phyloP scores from a whole-genome alignment of 208 protist genomes.

The Trypanosoma platydactyli region DNA sequence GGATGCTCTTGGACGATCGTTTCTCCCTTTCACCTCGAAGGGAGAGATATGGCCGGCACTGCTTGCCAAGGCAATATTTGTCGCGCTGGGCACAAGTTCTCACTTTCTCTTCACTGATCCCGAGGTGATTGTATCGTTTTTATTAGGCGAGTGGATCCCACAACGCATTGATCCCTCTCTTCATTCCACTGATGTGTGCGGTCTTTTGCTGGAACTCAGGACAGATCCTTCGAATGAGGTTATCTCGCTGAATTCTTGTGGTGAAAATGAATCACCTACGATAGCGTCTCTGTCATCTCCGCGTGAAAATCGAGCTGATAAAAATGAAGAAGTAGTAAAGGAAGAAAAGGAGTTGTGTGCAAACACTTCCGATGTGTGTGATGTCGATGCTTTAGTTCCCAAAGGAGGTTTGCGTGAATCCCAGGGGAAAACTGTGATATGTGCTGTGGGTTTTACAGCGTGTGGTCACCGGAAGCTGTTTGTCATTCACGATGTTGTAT shows the following conservation, averaged over 20 bases:
- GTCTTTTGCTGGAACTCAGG: constrained; percentile 41
- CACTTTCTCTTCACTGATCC: constrained; percentile 51
- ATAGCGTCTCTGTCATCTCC: too few relatives aligned
- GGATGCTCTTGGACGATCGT: constrained; percentile 72
- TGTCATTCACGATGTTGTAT: constrained; percentile 55
- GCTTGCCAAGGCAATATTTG: constrained; percentile 84
- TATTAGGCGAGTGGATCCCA: constrained; percentile 81
- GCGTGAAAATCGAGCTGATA: not conserved
- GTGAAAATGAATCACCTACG: not conserved
- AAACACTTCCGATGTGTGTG: too few relatives aligned
- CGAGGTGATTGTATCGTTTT: constrained; percentile 51
- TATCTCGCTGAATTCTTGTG: constrained; percentile 1
- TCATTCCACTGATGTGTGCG: constrained; percentile 38
- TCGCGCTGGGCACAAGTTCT: constrained; percentile 42
- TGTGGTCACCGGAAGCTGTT: constrained; percentile 45
- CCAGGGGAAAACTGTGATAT: not conserved
- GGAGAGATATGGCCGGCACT: constrained; percentile 89
- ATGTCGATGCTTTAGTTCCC: not conserved
- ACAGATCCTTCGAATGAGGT: constrained; percentile 21
- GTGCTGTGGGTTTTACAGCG: constrained; percentile 1
- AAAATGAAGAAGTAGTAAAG: not conserved
- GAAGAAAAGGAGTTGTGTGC: not conserved
- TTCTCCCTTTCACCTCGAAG: constrained; percentile 68
- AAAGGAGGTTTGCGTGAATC: not conserved
- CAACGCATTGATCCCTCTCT: constrained; percentile 51